These are phyloP conservation scores for Pythium phragmitis DNA, from an alignment of 352 stramenopile genomes.

Conservation along the genomic window DNA sequence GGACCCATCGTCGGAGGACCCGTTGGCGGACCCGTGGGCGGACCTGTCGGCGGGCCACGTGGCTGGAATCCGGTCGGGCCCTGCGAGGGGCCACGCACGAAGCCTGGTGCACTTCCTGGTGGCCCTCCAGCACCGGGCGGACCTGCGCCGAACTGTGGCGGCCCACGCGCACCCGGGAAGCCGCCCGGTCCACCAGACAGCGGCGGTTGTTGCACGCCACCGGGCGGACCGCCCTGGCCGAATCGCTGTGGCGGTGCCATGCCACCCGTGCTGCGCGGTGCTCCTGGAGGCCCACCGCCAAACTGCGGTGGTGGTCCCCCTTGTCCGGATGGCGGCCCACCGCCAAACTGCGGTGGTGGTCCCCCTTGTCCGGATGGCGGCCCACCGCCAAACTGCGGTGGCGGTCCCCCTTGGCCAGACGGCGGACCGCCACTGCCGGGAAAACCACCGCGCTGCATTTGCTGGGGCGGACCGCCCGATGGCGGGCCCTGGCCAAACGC, in stretches of 20 bases:
- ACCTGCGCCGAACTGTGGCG: conserved; percentile 20
- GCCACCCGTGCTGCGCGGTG: conserved; percentile 17
- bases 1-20: conserved; percentile 30
- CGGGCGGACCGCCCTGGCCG: conserved; percentile 9
- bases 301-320: conserved; percentile 13
- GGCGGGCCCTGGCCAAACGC: conserved; percentile 22
- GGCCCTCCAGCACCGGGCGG: conserved; percentile 15
- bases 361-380: conserved; percentile 7
- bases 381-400: not conserved
- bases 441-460: conserved; percentile 10
- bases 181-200: conserved; percentile 22
- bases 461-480: conserved; percentile 14
- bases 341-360: not conserved
- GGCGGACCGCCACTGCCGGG: conserved; percentile 13
- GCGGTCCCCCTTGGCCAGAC: not conserved
- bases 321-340: conserved; percentile 6
- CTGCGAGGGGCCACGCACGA: conserved; percentile 18
- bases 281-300: conserved; percentile 13
- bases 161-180: conserved; percentile 20
- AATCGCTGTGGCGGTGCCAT: conserved; percentile 24
- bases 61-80: conserved; percentile 28
- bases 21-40: conserved; percentile 23
- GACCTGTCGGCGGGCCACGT: conserved; percentile 24
- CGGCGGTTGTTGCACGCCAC: conserved; percentile 14
- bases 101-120: conserved; percentile 24